phyloP scores from a whole-genome alignment of 163 green algal genomes.

The Picocystis sp. region DNA sequence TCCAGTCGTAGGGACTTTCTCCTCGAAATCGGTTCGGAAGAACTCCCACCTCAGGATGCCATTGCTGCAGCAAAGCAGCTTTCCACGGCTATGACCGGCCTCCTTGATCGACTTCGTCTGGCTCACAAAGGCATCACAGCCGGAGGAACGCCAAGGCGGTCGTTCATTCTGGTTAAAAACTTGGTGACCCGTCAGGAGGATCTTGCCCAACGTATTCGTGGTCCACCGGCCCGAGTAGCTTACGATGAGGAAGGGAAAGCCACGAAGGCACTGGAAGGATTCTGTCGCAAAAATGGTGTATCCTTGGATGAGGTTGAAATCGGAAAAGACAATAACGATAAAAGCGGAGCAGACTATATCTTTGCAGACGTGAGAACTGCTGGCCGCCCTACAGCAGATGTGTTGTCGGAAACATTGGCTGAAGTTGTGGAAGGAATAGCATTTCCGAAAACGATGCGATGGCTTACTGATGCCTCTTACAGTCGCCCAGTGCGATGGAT shows the following conservation, averaged over 20 bases:
- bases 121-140: conserved; percentile 44
- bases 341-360: conserved; percentile 54
- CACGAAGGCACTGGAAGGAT: conserved; percentile 80
- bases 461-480: conserved; percentile 51
- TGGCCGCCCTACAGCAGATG: conserved; percentile 40
- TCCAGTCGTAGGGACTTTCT: conserved; percentile 44
- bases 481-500: conserved; percentile 84
- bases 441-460: conserved; percentile 89
- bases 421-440: conserved; percentile 41
- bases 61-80: conserved; percentile 55
- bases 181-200: conserved; percentile 45
- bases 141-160: conserved; percentile 65
- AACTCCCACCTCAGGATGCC: conserved; percentile 87
- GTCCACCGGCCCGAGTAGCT: conserved; percentile 52
- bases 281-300: conserved; percentile 77
- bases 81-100: conserved; percentile 32
- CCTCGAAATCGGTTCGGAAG: conserved; percentile 90
- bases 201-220: conserved; percentile 34
- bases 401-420: conserved; percentile 62
- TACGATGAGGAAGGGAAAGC: conserved; percentile 46
- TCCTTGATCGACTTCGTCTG: conserved; percentile 60
- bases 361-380: conserved; percentile 43
- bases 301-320: conserved; percentile 13
- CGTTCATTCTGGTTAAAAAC: conserved; percentile 54
- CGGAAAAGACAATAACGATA: conserved; percentile 46